phyloP scores from a whole-genome alignment of 371 early-diverging fungal species.

The Globomyces sp. region DNA sequence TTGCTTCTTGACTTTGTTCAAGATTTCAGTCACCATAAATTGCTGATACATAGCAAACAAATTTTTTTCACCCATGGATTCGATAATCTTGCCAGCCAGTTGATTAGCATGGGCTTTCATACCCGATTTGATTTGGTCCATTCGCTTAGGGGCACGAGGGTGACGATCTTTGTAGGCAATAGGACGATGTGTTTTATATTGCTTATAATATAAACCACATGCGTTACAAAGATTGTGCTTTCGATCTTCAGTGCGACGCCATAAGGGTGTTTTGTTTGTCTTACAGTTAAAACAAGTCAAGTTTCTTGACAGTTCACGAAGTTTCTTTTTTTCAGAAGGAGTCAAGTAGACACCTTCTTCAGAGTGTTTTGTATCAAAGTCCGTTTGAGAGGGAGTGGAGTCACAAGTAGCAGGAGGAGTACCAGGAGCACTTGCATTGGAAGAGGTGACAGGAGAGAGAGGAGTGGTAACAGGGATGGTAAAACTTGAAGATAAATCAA shows the following conservation, averaged over 20 bases:
- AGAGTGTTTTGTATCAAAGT: too few relatives aligned
- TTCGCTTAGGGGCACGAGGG: constrained; percentile 7
- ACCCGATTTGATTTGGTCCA: not conserved
- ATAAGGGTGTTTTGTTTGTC: constrained; percentile 75
- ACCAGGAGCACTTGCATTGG: not conserved
- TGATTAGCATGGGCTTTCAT: not conserved
- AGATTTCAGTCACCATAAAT: too few relatives aligned
- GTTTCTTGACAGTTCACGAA: constrained; percentile 54
- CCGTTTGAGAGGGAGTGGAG: constrained; percentile 5
- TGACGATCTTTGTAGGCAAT: constrained; percentile 18
- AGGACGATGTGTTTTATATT: constrained; percentile 69
- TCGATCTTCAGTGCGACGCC: constrained; percentile 77
- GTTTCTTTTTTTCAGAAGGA: constrained; percentile 29
- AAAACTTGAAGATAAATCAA: constrained; percentile 1
- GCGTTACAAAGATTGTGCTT: constrained; percentile 81
- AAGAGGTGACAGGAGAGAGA: not conserved
- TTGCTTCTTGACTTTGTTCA: too few relatives aligned
- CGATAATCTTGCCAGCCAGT: not conserved
- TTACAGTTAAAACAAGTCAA: constrained; percentile 77
- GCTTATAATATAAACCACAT: constrained; percentile 79
- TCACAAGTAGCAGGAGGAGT: not conserved
- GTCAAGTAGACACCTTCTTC: constrained; percentile 21
- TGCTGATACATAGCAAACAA: too few relatives aligned
- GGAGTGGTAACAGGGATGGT: not conserved
- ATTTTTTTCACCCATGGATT: not conserved